These are phyloP conservation scores for Linum tenue DNA, from an alignment of 345 rosid genomes.

Conservation along the genomic window DNA sequence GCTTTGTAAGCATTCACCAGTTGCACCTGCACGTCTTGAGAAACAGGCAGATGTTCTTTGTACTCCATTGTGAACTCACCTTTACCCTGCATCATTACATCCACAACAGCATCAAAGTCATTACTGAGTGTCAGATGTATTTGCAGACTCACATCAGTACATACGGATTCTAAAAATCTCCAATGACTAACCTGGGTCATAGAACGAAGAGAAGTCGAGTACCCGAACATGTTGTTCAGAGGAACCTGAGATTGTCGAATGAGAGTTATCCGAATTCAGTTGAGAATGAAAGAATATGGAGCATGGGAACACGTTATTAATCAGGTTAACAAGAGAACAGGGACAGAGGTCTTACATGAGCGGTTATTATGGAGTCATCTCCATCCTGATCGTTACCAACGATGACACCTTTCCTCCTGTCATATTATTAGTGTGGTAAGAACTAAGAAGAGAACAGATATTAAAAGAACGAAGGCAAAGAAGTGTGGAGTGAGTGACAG, in stretches of 20 bases:
- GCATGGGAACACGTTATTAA: background rate
- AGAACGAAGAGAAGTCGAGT: conserved; percentile 88
- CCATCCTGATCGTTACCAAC: conserved; percentile 97
- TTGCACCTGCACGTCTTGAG: conserved; percentile 79
- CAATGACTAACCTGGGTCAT: conserved; percentile 31
- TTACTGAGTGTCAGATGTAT: too few species aligned
- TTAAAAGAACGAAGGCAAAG: background rate
- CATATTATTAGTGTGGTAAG: conserved; percentile 1
- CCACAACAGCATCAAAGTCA: too few species aligned
- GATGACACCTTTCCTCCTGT: conserved; percentile 94
- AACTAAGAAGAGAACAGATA: background rate
- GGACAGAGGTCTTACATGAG: conserved; percentile 42
- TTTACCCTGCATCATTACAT: conserved; percentile 56
- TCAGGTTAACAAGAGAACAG: background rate
- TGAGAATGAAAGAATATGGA: too few species aligned
- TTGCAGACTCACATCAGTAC: too few species aligned
- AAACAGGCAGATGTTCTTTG: conserved; percentile 81
- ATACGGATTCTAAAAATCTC: too few species aligned
- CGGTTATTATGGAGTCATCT: conserved; percentile 74
- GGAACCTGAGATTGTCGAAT: conserved; percentile 49
- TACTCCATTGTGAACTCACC: conserved; percentile 99
- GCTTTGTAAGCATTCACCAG: conserved; percentile 71
- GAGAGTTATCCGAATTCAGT: too few species aligned
- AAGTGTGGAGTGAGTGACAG: too few species aligned
- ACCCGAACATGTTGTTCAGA: conserved; percentile 96